Evolutionary conservation across 768 basidiomycete genomes (phyloP), one percentile per base, ranked within the genome.

Genomic region (Pleurotus ostreatus): DNA sequence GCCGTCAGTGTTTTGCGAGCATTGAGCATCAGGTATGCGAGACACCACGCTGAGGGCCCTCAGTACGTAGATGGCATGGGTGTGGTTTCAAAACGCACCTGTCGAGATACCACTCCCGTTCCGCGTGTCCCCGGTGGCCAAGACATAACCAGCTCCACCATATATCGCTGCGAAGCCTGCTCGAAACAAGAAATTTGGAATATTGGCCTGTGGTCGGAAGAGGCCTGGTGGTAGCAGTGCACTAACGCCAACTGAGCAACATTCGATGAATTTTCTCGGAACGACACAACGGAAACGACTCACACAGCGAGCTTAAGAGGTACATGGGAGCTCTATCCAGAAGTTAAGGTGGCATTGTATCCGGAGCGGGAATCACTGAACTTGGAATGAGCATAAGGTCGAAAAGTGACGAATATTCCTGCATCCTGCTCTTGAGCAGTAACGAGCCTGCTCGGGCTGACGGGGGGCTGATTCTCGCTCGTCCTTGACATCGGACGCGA

Each of bases 31-130:
- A 60, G 49, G 37, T 60, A 60, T 7, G 52, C 53, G 15, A 60
- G 25, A 18, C 56, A 53, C 59, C 56, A 57, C 23, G 59, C 59
- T 60, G 34, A 18, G 22, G 30, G 25, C 7, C 26, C 7, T n/a
- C 9, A 25, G 30, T n/a, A 15, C 4, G 18, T 8, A 34, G 13
- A 12, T 20, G 15, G 12, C 30, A 34, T 13, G 20, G 13, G 18
- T 9, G n/a, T 22, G 44, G 9, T 18, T 2, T n/a, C 7, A 23
- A 37, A 34, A 47, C 55, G 38, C 40, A 60, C 59, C 55, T 20
- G 59, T 60, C 4, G 59, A 39, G 20, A 60, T 57, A 13, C 59
- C 59, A 26, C 59, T 55, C 15, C 59, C 59, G 23, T 60, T 60
- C 15, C 59, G 48, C 4, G 37, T 22, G 39, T 60, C 59, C 15